These are phyloP conservation scores for Boletus reticuloceps DNA, from an alignment of 768 basidiomycete species.

Conservation along the genomic window DNA sequence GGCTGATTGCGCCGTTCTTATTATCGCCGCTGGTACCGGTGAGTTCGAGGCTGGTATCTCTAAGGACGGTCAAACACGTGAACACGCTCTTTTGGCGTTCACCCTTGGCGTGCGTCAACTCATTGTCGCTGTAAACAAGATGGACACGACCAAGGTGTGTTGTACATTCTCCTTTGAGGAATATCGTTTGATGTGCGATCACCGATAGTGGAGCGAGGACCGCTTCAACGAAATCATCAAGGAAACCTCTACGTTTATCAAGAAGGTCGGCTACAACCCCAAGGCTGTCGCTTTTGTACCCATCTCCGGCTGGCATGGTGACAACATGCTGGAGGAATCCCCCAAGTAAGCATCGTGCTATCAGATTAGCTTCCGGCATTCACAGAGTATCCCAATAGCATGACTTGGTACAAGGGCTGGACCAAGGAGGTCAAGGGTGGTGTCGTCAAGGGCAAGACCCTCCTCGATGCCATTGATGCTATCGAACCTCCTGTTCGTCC, in stretches of 20 bases:
- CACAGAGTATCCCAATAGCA: constrained; percentile 48
- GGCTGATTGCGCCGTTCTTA: constrained; percentile 99
- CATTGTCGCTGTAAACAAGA: constrained; percentile 99
- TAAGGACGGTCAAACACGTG: constrained; percentile 99
- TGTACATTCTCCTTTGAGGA: background rate
- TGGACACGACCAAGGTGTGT: constrained; percentile 96
- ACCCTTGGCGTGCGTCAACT: constrained; percentile 99
- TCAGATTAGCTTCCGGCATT: constrained; percentile 2
- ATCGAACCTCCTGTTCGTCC: constrained; percentile 97
- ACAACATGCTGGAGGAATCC: constrained; percentile 99
- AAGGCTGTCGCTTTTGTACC: constrained; percentile 98
- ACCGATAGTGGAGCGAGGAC: constrained; percentile 89
- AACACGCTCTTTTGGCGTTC: constrained; percentile 99
- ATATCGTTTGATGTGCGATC: background rate
- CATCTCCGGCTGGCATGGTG: constrained; percentile 99
- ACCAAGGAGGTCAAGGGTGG: constrained; percentile 93
- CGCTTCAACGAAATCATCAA: constrained; percentile 99
- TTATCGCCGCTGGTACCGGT: constrained; percentile 99
- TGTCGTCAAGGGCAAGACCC: constrained; percentile 95
- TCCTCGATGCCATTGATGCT: constrained; percentile 99
- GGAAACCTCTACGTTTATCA: constrained; percentile 97
- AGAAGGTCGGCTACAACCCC: constrained; percentile 99
- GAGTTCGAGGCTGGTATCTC: constrained; percentile 99
- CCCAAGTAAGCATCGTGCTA: constrained; percentile 59
- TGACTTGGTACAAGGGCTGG: constrained; percentile 99